Evolutionary conservation across 495 filamentous ascomycete species (phyloP), one percentile per base, ranked within the genome.

Genomic region (Chaetomidium leptoderma): DNA sequence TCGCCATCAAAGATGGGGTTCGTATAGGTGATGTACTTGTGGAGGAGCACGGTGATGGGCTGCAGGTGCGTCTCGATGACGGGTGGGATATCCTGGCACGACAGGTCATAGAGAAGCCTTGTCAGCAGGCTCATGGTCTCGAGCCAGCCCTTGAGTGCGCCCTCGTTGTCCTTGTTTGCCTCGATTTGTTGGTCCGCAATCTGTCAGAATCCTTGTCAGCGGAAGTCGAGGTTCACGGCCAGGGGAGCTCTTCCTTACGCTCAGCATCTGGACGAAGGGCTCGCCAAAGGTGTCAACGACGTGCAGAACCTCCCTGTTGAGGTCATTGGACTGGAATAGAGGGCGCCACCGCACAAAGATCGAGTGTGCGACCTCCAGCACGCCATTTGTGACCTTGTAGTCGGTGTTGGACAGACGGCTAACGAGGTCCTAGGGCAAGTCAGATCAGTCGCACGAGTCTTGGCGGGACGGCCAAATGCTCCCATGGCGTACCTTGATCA

Each of bases 301-400:
- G 70, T 97, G 95, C 70, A 93, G 90, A 68, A 99, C 91, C 69
- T 99, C 95, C 7, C 80, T 86, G 72, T 89, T 97, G 10, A 99
- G 81, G 9, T 83, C 87, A 69, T 97, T 91, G 42, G 91, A 95
- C 39, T 88, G 82, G 73, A 92, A 96, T 11, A 97, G 77, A 21
- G 93, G 95, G 53, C 91, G 81, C 95, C 95, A 99, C 58, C 93
- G 79, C 72, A 87, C 89, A 79, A 97, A 99, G 63, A 99, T 97
- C 6, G 92, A 96, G 73, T 99, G 95, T 43, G 95, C 95, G 40
- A 99, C 95, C 73, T 92, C 89, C 55, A 99, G 77, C 11, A 99
- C 91, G 58, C 95, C 95, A 68, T 90, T 92, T 71, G 96, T 97
- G 65, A 86, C 78, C 59, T 83, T 81, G 57, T 83, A 81, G 67